A percentile compares a stretch with the other conserved stretches of the same genome.
phyloP scores from a whole-genome alignment of 495 filamentous ascomycete species.

The Parmelia sp. region DNA sequence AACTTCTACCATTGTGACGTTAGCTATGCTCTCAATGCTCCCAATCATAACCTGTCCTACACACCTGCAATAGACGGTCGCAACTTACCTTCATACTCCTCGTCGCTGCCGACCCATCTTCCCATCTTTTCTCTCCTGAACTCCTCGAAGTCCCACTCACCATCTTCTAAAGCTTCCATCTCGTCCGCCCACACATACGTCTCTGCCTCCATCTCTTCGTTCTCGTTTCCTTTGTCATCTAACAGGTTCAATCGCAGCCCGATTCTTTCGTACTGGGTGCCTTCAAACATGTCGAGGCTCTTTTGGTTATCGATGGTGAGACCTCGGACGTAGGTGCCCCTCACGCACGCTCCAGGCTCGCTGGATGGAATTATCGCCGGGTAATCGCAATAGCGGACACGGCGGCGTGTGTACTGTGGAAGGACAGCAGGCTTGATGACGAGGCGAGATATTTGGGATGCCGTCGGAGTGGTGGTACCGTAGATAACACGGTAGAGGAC shows the following conservation, averaged over 20 bases:
- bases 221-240: constrained; percentile 32
- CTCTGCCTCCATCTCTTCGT: constrained; percentile 52
- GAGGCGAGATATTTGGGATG: constrained; percentile 49
- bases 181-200: constrained; percentile 70
- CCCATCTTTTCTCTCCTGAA: constrained; percentile 63
- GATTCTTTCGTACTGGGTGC: constrained; percentile 59
- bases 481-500: constrained; percentile 81
- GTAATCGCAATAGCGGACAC: constrained; percentile 65
- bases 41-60: neutral
- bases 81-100: constrained; percentile 28
- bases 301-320: constrained; percentile 69
- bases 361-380: constrained; percentile 63
- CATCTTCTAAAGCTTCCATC: constrained; percentile 47
- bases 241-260: constrained; percentile 56
- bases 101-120: constrained; percentile 42
- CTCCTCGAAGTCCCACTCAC: constrained; percentile 77
- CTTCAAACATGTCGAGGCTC: constrained; percentile 80
- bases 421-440: constrained; percentile 69
- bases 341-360: constrained; percentile 43
- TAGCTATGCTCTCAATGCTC: neutral
- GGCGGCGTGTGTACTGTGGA: constrained; percentile 61
- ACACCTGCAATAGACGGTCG: constrained; percentile 10
- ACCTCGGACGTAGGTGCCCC: constrained; percentile 74
- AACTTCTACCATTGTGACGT: constrained; percentile 17
- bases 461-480: constrained; percentile 45